These are phyloP conservation scores for Trichoderma virens DNA, from an alignment of 495 filamentous ascomycete genomes.

Conservation along the genomic window DNA sequence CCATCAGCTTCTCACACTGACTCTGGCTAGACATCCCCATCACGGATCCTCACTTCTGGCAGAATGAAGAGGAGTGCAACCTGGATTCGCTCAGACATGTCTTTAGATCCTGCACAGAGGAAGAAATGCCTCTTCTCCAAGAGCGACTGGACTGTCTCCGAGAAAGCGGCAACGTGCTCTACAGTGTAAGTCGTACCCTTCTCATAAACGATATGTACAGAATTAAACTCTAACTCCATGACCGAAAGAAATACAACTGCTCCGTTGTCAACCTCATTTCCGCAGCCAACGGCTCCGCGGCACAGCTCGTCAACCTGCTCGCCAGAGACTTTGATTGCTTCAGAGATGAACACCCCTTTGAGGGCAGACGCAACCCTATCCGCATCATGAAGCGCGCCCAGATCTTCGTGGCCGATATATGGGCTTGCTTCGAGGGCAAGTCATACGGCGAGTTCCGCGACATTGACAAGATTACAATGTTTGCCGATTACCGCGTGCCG, in stretches of 20 bases:
- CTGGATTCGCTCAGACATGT: constrained; percentile 65
- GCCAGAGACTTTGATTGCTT: constrained; percentile 78
- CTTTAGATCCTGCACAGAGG: constrained; percentile 78
- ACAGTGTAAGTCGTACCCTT: constrained; percentile 53
- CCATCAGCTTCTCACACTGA: not conserved
- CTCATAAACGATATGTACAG: constrained; percentile 3
- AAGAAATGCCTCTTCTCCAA: constrained; percentile 77
- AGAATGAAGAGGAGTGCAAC: constrained; percentile 66
- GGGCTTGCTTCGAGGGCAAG: constrained; percentile 85
- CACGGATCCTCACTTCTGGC: constrained; percentile 82
- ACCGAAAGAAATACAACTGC: constrained; percentile 65
- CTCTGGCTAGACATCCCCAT: constrained; percentile 66
- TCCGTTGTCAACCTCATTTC: constrained; percentile 66
- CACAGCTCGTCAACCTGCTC: constrained; percentile 73
- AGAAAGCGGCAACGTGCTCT: constrained; percentile 77
- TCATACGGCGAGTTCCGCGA: constrained; percentile 78
- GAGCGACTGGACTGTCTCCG: constrained; percentile 73
- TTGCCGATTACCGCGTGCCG: constrained; percentile 94
- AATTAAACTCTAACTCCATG: constrained; percentile 18
- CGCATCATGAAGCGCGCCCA: constrained; percentile 89
- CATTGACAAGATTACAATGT: constrained; percentile 95
- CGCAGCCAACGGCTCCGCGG: constrained; percentile 70
- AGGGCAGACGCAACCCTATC: constrained; percentile 57
- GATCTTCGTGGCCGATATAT: constrained; percentile 89
- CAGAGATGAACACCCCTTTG: constrained; percentile 67